Base-by-base conservation (phyloP, 805 yeast species). In the Blastobotrys mokoenaii region DNA sequence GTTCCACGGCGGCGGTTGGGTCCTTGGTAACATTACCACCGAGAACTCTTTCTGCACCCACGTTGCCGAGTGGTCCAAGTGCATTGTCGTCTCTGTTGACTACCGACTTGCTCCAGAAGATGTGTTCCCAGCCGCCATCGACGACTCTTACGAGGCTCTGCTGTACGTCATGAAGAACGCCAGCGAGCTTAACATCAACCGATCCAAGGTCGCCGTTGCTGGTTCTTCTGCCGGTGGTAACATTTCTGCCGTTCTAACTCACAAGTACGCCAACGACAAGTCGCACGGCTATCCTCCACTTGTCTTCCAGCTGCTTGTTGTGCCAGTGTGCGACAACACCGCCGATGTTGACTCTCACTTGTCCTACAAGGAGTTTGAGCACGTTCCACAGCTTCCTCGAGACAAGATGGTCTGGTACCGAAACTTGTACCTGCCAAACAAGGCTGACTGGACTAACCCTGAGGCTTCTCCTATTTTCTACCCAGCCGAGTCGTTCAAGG, bases 91-190 rank as follows among this genome's bases (percentile, higher is more conserved):
- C 12, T 60, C 68, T 7, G 71, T 73, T 12, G 77, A 73, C 54
- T 74, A 74, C 57, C 51, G 78, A 36, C 56, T 72, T 44, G 77
- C 77, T 0, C 79, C 79, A 2, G 76, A 74, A 52, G 51, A 58
- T 51, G 71, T 71, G 16, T 74, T 61, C 54, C 79, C 79, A 3
- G 73, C 76, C 10, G 63, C 70, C 40, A 66, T 70, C 2, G 66
- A 71, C 7, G 77, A 73, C 58, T 55, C 70, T 11, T 70, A 60
- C 47, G 67, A 64, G 45, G 56, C 74, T 5, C 39, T 46, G 32
- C 35, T 44, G 22, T 41, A 38, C 39, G 27, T 38, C 14, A 36
- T 30, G 16, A 48, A 50, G 39, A 46, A 48, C 36, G 47, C 55
- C 34, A 17, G 36, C 40, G 39, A 43, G 14, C 40, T 46, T 20